Percentiles rank a stretch among this genome's conserved stretches.
phyloP scores from a whole-genome alignment of 2,329 filamentous ascomycete species.

The Dactylellina haptotyla region DNA sequence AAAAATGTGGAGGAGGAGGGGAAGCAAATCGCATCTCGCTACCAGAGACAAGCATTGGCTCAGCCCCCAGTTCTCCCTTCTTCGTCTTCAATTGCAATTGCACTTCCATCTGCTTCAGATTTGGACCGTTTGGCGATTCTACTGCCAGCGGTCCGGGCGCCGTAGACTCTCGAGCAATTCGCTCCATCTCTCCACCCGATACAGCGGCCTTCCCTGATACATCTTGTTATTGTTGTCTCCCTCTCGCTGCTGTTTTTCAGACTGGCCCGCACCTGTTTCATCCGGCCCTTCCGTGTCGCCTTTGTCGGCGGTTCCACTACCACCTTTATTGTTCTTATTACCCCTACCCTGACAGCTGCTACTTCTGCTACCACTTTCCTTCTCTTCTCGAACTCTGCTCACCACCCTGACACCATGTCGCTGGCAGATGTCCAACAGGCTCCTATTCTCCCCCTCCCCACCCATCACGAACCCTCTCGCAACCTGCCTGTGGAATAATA shows the following conservation, averaged over 20 bases:
- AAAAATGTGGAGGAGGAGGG: too few relatives aligned
- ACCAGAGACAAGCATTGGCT: background rate
- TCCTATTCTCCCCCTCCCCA: conserved; percentile 28
- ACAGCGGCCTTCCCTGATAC: conserved; percentile 8
- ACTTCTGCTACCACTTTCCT: background rate
- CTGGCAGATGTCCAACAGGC: conserved; percentile 32
- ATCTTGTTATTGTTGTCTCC: too few relatives aligned
- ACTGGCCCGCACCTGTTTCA: conserved; percentile 19
- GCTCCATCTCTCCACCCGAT: conserved; percentile 26
- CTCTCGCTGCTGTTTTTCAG: too few relatives aligned
- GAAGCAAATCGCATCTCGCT: background rate
- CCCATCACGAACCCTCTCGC: conserved; percentile 43
- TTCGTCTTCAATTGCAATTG: background rate
- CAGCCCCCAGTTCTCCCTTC: too few relatives aligned
- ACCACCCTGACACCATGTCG: conserved; percentile 34
- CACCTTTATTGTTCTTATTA: background rate
- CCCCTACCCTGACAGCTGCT: background rate
- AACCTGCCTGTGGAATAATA: conserved; percentile 34
- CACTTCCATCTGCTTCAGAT: background rate
- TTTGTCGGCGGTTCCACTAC: conserved; percentile 16
- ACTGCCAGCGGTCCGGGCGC: conserved; percentile 28
- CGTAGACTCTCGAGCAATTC: conserved; percentile 37
- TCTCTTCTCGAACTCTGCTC: conserved; percentile 15
- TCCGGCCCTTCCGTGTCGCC: conserved; percentile 26
- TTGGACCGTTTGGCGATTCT: too few relatives aligned